These are phyloP conservation scores for Aurinia saxatilis DNA, from an alignment of 345 rosid species.

Conservation along the genomic window DNA sequence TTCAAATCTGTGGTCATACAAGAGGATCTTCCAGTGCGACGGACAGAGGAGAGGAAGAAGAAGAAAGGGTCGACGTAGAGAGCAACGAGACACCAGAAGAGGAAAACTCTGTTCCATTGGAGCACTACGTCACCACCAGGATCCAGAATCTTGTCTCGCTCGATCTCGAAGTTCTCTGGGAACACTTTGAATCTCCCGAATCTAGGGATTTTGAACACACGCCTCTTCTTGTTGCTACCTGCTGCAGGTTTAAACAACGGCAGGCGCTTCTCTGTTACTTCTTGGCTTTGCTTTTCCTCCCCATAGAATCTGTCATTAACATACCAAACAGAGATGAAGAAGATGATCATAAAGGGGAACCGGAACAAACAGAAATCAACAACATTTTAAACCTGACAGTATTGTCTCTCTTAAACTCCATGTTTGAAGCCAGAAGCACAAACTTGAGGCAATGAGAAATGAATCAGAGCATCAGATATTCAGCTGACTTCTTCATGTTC, in stretches of 20 bases:
- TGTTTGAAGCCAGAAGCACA: conserved; percentile 13
- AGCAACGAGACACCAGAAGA: conserved; percentile 67
- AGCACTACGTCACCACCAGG: conserved; percentile 58
- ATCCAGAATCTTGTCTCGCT: conserved; percentile 49
- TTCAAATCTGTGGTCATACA: conserved; percentile 56
- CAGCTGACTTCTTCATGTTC: conserved; percentile 17
- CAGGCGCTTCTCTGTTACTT: conserved; percentile 34
- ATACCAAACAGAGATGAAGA: not conserved
- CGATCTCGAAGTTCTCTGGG: conserved; percentile 42
- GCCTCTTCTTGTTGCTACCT: conserved; percentile 13
- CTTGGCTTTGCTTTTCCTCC: conserved; percentile 29
- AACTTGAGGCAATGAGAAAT: not conserved
- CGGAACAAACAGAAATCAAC: no score
- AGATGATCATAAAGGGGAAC: not conserved
- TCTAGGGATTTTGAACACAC: conserved; percentile 26
- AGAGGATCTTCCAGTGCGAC: conserved; percentile 29
- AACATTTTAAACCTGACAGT: conserved; percentile 64
- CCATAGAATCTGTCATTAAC: conserved; percentile 38
- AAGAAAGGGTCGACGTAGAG: conserved; percentile 81
- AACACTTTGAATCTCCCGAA: conserved; percentile 49
- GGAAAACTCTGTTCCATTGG: conserved; percentile 58
- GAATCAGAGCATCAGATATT: conserved; percentile 12
- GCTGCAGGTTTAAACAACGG: conserved; percentile 44
- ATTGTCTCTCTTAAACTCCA: conserved; percentile 48
- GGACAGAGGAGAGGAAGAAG: conserved; percentile 62